These are phyloP conservation scores for Trichomonas tenax DNA, from an alignment of 208 protist species.

Conservation along the genomic window DNA sequence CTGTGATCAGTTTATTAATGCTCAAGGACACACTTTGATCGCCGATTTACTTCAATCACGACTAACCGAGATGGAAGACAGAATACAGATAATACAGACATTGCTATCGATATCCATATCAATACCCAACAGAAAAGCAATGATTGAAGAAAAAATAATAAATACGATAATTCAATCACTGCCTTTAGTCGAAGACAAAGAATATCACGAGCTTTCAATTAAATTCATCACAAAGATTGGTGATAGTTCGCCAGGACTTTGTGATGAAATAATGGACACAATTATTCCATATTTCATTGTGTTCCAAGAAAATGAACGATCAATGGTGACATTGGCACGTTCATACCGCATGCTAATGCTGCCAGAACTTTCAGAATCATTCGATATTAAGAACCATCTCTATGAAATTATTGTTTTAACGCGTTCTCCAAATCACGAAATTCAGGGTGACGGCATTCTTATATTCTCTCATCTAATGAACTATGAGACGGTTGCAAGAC, in stretches of 20 bases:
- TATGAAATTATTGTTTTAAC: not conserved
- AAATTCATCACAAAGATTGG: not conserved
- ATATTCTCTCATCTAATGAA: not conserved
- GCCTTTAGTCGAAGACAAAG: not conserved
- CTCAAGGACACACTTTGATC: not conserved
- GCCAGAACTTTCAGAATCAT: not conserved
- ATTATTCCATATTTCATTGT: not conserved
- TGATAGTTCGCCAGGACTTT: not conserved
- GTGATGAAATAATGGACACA: not conserved
- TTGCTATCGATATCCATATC: not conserved
- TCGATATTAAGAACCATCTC: not conserved
- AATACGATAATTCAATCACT: not conserved
- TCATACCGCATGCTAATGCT: not conserved
- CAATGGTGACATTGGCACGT: not conserved
- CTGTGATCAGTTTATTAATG: not conserved
- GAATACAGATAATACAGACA: not conserved
- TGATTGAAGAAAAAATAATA: not conserved
- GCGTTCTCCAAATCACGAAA: not conserved
- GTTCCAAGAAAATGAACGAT: not conserved
- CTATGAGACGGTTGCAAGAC: not conserved
- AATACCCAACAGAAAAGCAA: not conserved
- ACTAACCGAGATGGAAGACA: not conserved
- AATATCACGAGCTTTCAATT: not conserved
- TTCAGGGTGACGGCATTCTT: not conserved
- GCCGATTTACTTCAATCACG: not conserved